A percentile compares a stretch with the other conserved stretches of the same genome.
These are phyloP conservation scores for Straminergon stramineum DNA, from an alignment of 225 moss, liverwort and hornwort species.

Conservation along the genomic window DNA sequence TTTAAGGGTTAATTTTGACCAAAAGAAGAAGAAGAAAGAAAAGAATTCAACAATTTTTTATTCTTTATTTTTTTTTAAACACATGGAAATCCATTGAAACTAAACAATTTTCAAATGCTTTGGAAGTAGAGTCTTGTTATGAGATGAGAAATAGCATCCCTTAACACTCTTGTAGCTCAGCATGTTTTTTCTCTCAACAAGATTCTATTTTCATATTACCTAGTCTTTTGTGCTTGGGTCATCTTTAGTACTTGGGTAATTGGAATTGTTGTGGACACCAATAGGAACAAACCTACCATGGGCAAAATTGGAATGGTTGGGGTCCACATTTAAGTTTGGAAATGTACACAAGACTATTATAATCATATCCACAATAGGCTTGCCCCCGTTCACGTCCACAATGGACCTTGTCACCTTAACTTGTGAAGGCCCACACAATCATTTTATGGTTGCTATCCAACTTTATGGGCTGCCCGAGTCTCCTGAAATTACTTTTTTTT, in stretches of 20 bases:
- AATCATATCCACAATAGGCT: background rate
- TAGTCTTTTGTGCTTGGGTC: rapidly evolving
- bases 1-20: background rate
- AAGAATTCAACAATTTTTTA: too few species aligned
- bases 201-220: background rate
- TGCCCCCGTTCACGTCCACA: rapidly evolving
- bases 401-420: background rate
- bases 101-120: background rate
- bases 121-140: background rate
- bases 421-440: background rate
- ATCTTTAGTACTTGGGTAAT: too few species aligned
- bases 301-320: background rate
- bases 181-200: background rate
- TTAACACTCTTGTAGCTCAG: rapidly evolving
- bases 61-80: too few species aligned
- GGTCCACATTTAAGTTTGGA: background rate
- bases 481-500: too few species aligned
- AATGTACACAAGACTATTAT: background rate
- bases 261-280: background rate
- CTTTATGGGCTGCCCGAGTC: rapidly evolving
- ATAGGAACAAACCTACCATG: background rate
- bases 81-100: too few species aligned
- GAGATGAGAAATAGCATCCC: background rate
- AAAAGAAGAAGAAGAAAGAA: background rate
- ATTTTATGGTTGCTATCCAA: rapidly evolving